Percentiles rank a stretch among this genome's conserved stretches.
These are phyloP conservation scores for Leccinum variicolor DNA, from an alignment of 768 basidiomycete genomes.

Conservation along the genomic window DNA sequence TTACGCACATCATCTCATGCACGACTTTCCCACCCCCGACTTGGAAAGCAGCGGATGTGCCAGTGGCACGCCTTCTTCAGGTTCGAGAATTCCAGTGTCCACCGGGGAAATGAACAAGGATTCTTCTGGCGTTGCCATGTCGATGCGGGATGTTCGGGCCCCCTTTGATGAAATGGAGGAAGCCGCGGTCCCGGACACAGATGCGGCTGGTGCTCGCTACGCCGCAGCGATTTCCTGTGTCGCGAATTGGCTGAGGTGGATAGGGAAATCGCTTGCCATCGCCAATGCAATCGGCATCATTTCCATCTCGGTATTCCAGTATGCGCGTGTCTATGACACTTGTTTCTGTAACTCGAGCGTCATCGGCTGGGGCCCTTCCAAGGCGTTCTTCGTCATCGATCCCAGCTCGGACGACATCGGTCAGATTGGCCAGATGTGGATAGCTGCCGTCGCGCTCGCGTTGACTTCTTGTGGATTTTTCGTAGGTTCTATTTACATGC, in stretches of 20 bases:
- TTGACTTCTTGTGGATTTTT: slow-evolving; percentile 20
- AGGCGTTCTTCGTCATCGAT: slow-evolving; percentile 22
- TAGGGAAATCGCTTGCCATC: slow-evolving; percentile 23
- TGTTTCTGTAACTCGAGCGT: slow-evolving; percentile 30
- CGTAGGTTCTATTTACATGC: slow-evolving; percentile 23
- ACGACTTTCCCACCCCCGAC: background rate
- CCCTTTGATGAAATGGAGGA: background rate
- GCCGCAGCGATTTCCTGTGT: background rate
- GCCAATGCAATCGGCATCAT: slow-evolving; percentile 23
- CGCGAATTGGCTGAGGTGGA: slow-evolving; percentile 18
- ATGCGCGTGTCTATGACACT: background rate
- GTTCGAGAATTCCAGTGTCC: background rate
- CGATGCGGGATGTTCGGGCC: background rate
- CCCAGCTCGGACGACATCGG: slow-evolving; percentile 15
- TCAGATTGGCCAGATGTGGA: slow-evolving; percentile 32
- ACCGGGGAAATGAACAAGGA: background rate
- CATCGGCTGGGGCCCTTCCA: slow-evolving; percentile 1
- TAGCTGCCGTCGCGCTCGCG: slow-evolving; percentile 32
- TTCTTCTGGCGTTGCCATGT: background rate
- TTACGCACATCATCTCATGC: slow-evolving; percentile 9
- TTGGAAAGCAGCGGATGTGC: background rate
- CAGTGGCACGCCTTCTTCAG: background rate
- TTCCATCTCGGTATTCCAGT: slow-evolving; percentile 25
- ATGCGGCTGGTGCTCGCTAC: background rate
- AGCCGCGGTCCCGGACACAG: no score